Evolutionary conservation across 2,329 filamentous ascomycete genomes (phyloP).

Genomic region (Thielaviopsis ethacetica): DNA sequence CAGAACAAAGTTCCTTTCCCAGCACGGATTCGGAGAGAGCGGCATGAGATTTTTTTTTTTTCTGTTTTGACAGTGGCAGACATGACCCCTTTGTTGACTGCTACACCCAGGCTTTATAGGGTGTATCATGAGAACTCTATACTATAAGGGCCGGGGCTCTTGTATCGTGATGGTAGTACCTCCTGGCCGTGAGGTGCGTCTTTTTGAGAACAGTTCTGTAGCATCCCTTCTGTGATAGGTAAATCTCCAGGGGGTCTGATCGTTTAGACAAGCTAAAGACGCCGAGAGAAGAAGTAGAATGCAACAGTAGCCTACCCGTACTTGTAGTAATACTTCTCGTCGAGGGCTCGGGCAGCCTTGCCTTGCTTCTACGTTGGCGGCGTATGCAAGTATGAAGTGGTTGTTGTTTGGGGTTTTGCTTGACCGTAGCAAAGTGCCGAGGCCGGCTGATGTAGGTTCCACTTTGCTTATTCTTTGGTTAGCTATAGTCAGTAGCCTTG

Average conservation of each 20-base stretch:
- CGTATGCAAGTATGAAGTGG: background rate
- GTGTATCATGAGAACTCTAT: background rate
- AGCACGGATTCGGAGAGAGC: background rate
- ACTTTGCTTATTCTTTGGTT: background rate
- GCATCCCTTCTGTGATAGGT: background rate
- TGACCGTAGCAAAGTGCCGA: background rate
- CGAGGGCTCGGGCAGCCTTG: background rate
- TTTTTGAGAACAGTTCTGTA: background rate
- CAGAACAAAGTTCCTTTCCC: background rate
- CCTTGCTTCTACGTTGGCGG: background rate
- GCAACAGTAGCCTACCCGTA: background rate
- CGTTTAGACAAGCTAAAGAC: background rate
- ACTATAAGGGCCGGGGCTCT: background rate
- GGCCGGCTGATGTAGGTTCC: background rate
- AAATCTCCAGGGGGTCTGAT: background rate
- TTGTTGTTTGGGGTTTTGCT: background rate
- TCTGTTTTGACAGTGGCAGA: background rate
- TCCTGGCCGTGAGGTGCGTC: background rate
- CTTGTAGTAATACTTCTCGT: background rate
- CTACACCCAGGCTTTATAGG: background rate
- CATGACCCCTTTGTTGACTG: background rate
- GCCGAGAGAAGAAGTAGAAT: background rate
- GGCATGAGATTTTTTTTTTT: background rate
- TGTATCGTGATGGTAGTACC: background rate
- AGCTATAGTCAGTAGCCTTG: background rate